Evolutionary conservation across 208 protist genomes (phyloP), one percentile per base, ranked within the genome.

Genomic region (Herpetomonas tarakana): DNA sequence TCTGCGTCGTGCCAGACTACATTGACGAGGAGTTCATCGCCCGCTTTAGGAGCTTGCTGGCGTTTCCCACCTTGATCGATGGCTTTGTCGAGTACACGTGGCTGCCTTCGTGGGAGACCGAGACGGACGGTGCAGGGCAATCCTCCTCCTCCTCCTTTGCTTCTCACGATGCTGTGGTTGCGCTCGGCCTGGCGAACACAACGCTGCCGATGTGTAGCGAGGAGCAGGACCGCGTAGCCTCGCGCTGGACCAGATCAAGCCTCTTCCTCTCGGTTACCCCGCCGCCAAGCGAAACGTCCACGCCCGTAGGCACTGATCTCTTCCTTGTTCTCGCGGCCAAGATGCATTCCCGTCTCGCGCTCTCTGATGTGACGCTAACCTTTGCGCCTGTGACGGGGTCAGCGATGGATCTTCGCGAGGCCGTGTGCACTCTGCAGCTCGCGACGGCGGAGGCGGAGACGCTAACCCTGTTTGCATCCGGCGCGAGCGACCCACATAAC

Each of bases 261-360:
- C 7, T 68, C 35, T 57, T 68, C 44, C 16, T 6, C 46, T 16
- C 52, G 16, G 30, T 2, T 21, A 57, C 65, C 31, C 52, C 54
- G 14, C 27, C 39, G 19, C 28, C 57, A 9, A 47, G 41, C 14
- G 4, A 52, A 7, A 56, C 27, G 26, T 31, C 50, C 44, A 41
- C 6, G 14, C 11, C 52, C 24, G 24, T 65, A 6, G 26, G 52
- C 21, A 54, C 27, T 27, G 19, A 54, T 0, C 38, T 71, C 19
- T 58, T 55, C 30, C 61, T 58, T 27, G 21, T 81, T 21, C 56
- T 81, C 1, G 58, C 58, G 52, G 74, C 74, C 0, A 50, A 62
- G 1, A 46, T 52, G 53, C 68, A 81, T 57, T 81, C 74, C 0
- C 63, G 74, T 18, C 52, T 76, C 31, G 39, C 74, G 28, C 52